Percentiles rank a stretch among this genome's conserved stretches.
These are phyloP conservation scores for Heliamphora exappendiculata DNA, from an alignment of 148 eudicot species.

Conservation along the genomic window DNA sequence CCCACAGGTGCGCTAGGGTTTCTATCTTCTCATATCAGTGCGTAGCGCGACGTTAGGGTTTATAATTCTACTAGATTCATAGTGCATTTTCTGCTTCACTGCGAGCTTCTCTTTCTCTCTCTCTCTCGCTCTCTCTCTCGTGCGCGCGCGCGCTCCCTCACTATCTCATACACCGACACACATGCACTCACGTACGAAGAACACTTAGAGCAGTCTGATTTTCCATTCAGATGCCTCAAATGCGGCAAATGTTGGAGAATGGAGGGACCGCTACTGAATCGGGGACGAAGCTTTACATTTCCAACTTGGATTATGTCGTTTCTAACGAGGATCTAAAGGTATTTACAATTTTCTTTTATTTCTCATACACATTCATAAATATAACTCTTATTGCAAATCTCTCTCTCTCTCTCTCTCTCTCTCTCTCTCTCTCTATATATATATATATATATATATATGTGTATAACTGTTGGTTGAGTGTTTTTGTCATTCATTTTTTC, in stretches of 20 bases:
- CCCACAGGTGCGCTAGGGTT: constrained; percentile 11
- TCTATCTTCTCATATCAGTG: background rate
- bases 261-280: constrained; percentile 12
- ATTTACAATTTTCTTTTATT: background rate
- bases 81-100: background rate
- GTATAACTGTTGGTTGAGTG: too few species aligned
- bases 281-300: constrained; percentile 27
- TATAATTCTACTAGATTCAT: background rate
- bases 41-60: background rate
- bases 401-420: too few species aligned
- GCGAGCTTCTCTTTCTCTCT: too few species aligned
- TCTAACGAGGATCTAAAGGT: constrained; percentile 33
- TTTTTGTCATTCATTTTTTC: too few species aligned
- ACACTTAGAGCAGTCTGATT: background rate
- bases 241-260: constrained; percentile 15
- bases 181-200: too few species aligned
- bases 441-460: too few species aligned
- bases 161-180: too few species aligned
- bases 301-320: constrained; percentile 33
- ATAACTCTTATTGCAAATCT: background rate
- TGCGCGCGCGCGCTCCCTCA: too few species aligned
- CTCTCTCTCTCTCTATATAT: background rate
- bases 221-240: constrained; percentile 12
- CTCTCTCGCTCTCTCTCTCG: background rate
- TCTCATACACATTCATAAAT: background rate